Conservation (phyloP, 2,329 filamentous ascomycete genomes). For the Colletotrichum higginsianum region DNA sequence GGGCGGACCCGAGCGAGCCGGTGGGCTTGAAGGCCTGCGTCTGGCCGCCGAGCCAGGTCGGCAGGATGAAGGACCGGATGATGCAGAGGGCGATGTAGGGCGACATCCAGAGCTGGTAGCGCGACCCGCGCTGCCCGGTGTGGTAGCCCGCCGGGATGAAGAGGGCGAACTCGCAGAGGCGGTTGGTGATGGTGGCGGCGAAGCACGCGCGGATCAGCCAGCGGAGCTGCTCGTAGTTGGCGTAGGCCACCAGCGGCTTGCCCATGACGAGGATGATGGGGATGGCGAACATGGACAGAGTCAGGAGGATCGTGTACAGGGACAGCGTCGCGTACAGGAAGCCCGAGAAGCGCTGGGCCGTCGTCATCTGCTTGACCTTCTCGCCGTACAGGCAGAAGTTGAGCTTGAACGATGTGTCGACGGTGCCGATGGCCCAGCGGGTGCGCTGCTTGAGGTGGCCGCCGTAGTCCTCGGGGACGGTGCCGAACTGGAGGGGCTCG, state of each 20-base stretch:
- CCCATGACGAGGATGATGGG: constrained; percentile 72
- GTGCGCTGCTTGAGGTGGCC: constrained; percentile 71
- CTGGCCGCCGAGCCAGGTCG: constrained; percentile 72
- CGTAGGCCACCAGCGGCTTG: constrained; percentile 70
- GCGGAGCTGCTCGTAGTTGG: constrained; percentile 66
- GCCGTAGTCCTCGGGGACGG: constrained; percentile 69
- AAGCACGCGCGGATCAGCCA: constrained; percentile 72
- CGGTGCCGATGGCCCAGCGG: constrained; percentile 69
- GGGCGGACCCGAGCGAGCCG: constrained; percentile 67
- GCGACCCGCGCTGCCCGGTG: constrained; percentile 69
- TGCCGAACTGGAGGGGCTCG: constrained; percentile 73
- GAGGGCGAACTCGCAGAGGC: constrained; percentile 71
- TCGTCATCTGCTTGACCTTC: constrained; percentile 66
- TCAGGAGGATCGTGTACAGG: constrained; percentile 69
- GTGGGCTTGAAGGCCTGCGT: constrained; percentile 73
- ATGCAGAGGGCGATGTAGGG: constrained; percentile 73
- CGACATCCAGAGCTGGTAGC: constrained; percentile 74
- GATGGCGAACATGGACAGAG: constrained; percentile 70
- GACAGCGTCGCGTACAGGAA: constrained; percentile 70
- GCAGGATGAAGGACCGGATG: constrained; percentile 70
- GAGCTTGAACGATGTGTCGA: constrained; percentile 73
- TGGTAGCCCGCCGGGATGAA: constrained; percentile 73
- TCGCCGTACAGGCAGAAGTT: constrained; percentile 72
- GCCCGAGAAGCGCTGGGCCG: constrained; percentile 71
- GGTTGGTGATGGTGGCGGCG: constrained; percentile 63